Evolutionary conservation across 257 asterid genomes (phyloP), one percentile per base, ranked within the genome.

Genomic region (Solanum chilense): DNA sequence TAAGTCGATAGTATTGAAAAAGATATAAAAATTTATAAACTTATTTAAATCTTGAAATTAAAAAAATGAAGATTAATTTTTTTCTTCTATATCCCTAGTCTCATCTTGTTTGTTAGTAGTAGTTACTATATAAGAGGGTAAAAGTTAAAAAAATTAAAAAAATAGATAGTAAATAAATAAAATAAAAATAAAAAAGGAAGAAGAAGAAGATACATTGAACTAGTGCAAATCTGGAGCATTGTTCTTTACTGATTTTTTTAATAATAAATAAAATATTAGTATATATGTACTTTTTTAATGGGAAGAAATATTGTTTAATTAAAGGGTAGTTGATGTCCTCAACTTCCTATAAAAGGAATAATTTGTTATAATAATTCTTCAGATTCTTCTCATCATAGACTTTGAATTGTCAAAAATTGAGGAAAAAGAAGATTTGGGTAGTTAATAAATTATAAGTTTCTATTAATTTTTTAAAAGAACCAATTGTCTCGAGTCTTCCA

Each of bases 341-440:
- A 80, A 85, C 87, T 85, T 85, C 83, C 87, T 39, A 41, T 44
- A 85, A 18, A 70, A 74, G 45, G 87, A 71, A 85, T 47, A 85
- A 70, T 47, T 21, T 62, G 35, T 70, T 44, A 70, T 44, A 85
- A 70, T 69, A 71, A 85, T 68, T 70, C 44, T 20, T 7, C 31
- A 7, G 23, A 83, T 58, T 58, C 86, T 62, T 83, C 47, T 18
- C 69, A 71, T 66, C 80, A 69, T 44, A 29, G n/a, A 45, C 87
- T 70, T 66, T 71, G 52, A 13, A 23, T 58, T 29, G 68, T 58
- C 35, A 58, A 20, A 52, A 12, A 47, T 47, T 20, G 62, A 85
- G 83, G 35, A 76, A 58, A 70, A 85, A 44, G 35, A 70, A 85
- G 47, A 85, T 85, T 85, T 70, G 70, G 87, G 83, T 21, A 71